phyloP scores from a whole-genome alignment of 805 yeast species.

The Priceomyces medius region DNA sequence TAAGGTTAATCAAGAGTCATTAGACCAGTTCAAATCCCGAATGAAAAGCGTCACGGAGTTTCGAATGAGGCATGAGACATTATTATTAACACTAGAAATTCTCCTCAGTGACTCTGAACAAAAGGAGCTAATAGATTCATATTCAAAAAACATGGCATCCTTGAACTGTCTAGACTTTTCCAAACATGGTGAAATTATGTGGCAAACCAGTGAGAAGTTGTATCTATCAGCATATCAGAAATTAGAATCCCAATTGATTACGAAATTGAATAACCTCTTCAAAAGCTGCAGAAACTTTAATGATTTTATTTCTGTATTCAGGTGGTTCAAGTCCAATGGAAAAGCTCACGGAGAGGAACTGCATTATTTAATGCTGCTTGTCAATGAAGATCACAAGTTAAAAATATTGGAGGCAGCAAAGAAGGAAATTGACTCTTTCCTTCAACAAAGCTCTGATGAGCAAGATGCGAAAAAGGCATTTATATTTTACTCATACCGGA shows the following conservation, averaged over 20 bases:
- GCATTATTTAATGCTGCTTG: slow-evolving; percentile 21
- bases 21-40: slow-evolving; percentile 38
- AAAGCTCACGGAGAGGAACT: slow-evolving; percentile 12
- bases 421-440: slow-evolving; percentile 21
- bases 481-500: neutral
- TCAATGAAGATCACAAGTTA: slow-evolving; percentile 38
- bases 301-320: slow-evolving; percentile 28
- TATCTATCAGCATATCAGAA: slow-evolving; percentile 22
- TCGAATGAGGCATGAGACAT: slow-evolving; percentile 53
- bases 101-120: slow-evolving; percentile 12
- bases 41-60: slow-evolving; percentile 44
- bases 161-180: slow-evolving; percentile 33
- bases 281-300: slow-evolving; percentile 23
- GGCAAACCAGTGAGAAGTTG: slow-evolving; percentile 27
- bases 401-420: slow-evolving; percentile 29
- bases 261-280: slow-evolving; percentile 25
- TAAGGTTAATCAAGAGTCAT: slow-evolving; percentile 48
- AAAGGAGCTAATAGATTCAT: slow-evolving; percentile 24
- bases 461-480: slow-evolving; percentile 3
- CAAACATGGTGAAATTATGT: slow-evolving; percentile 26
- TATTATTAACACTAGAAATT: slow-evolving; percentile 34
- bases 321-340: slow-evolving; percentile 13
- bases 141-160: slow-evolving; percentile 27
- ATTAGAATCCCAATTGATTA: slow-evolving; percentile 21
- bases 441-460: slow-evolving; percentile 13